Base-by-base conservation (phyloP, 495 filamentous ascomycete species). In the Lophiotrema nucula region DNA sequence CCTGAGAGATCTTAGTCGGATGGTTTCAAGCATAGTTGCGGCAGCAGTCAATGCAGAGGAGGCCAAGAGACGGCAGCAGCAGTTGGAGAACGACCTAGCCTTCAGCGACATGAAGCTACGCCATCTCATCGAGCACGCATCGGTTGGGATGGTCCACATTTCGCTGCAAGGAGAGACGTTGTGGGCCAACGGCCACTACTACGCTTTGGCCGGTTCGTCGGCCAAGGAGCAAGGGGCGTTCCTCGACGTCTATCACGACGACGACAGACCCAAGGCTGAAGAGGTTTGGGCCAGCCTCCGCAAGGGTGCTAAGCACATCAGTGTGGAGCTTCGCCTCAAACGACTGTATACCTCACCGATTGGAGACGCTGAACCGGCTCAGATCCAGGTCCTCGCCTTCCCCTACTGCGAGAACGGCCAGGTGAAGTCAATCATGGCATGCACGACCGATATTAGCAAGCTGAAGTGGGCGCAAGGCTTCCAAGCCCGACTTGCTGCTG, bases 371-470 rank as follows among this genome's bases (percentile, higher is more conserved):
- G 58, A 56, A 27, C 52, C 58, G 12, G 52, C 58, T 11, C 58
- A 62, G 26, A 18, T 62, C 8, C 58, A 56, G 25, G 33, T 52
- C 25, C 46, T 56, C 11, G 52, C 59, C 23, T 56, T 62, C 26
- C 53, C 59, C 2, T 56, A 62, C 22, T 22, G 50, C 19, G 59
- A 56, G 45, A 46, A 58, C 21, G 52, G 57, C 21, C 39, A 42
- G 23, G 23, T 56, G 0, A 51, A 56, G 42, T 51, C 45, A 8
- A 47, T 70, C 16, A 51, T 62, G 52, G 52, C 52, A 12, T 51
- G 46, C 46, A 47, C 67, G 2, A 66, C 69, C 39, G 70, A 72
- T 49, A 72, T 72, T 21, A 66, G 53, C 11, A 44, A 45, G 15
- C 58, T 67, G 12, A 72, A 72, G 46, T 60, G 57, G 43, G 68